These are phyloP conservation scores for Dichomitus squalens DNA, from an alignment of 1,284 basidiomycete species.

Conservation along the genomic window DNA sequence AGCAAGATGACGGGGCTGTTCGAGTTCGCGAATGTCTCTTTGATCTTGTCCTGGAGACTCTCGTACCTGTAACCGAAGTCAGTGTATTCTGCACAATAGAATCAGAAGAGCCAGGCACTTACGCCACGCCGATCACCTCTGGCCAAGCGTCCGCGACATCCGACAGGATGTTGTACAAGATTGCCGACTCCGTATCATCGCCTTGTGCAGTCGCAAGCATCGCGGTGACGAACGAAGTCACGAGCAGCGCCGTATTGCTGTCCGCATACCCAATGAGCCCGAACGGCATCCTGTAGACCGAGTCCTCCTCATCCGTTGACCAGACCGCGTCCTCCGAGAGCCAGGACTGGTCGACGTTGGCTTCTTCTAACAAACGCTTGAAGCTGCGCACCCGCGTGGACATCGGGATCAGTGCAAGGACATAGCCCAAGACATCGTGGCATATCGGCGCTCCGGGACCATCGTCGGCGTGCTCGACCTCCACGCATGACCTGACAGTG, in stretches of 20 bases:
- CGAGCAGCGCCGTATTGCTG: slow-evolving; percentile 67
- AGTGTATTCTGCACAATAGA: slow-evolving; percentile 9
- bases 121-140: slow-evolving; percentile 77
- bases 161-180: slow-evolving; percentile 77
- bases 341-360: slow-evolving; percentile 56
- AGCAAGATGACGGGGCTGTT: slow-evolving; percentile 73
- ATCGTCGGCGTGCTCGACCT: slow-evolving; percentile 39
- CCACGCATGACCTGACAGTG: slow-evolving; percentile 51
- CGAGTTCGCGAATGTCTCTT: slow-evolving; percentile 74
- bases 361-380: slow-evolving; percentile 61
- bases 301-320: slow-evolving; percentile 50
- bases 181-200: slow-evolving; percentile 81
- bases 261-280: slow-evolving; percentile 69
- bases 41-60: slow-evolving; percentile 75
- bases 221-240: slow-evolving; percentile 75
- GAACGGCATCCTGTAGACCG: slow-evolving; percentile 56
- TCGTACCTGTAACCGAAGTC: slow-evolving; percentile 61
- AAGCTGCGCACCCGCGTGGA: slow-evolving; percentile 61
- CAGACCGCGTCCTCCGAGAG: slow-evolving; percentile 35
- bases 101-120: slow-evolving; percentile 36
- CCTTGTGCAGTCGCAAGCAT: slow-evolving; percentile 81
- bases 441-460: slow-evolving; percentile 47
- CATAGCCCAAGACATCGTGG: slow-evolving; percentile 75
- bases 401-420: slow-evolving; percentile 77
- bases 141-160: slow-evolving; percentile 75